Evolutionary conservation across 2,329 filamentous ascomycete genomes (phyloP).

Genomic region (Fusarium tricinctum): DNA sequence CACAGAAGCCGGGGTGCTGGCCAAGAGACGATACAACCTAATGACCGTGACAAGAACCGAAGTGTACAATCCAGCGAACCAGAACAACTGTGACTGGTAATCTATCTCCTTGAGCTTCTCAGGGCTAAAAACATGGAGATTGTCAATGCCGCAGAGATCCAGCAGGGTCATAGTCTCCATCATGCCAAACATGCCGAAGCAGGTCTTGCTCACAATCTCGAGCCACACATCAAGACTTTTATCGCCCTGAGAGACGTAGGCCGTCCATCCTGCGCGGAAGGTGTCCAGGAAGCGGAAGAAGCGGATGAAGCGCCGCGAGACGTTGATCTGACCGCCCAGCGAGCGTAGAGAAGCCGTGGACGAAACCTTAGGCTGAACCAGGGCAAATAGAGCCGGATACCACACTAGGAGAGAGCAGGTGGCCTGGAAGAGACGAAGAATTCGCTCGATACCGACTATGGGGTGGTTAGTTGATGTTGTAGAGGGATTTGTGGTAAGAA

Average conservation of each 20-base stretch:
- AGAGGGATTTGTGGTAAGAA: constrained; percentile 21
- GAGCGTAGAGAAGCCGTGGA: constrained; percentile 53
- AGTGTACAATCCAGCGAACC: constrained; percentile 73
- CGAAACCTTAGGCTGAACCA: constrained; percentile 51
- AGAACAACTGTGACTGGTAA: constrained; percentile 75
- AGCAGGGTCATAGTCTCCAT: constrained; percentile 75
- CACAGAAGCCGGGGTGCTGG: constrained; percentile 55
- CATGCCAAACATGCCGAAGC: constrained; percentile 75
- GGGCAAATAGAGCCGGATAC: constrained; percentile 58
- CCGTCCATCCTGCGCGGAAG: constrained; percentile 65
- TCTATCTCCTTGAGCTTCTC: constrained; percentile 63
- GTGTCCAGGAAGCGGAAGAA: constrained; percentile 76
- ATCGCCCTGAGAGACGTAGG: constrained; percentile 53
- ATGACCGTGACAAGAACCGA: constrained; percentile 62
- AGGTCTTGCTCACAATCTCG: constrained; percentile 69
- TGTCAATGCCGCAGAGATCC: constrained; percentile 61
- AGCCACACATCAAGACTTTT: constrained; percentile 60
- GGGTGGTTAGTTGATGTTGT: constrained; percentile 24
- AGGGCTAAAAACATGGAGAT: constrained; percentile 66
- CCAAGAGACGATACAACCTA: constrained; percentile 57
- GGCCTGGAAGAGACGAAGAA: constrained; percentile 70
- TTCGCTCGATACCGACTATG: constrained; percentile 72
- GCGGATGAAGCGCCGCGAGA: constrained; percentile 73
- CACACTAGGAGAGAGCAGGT: constrained; percentile 63
- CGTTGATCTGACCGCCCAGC: constrained; percentile 60